Evolutionary conservation across 192 early-diverging fungal genomes (phyloP), one percentile per base, ranked within the genome.

Genomic region (Cetraspora pellucida): DNA sequence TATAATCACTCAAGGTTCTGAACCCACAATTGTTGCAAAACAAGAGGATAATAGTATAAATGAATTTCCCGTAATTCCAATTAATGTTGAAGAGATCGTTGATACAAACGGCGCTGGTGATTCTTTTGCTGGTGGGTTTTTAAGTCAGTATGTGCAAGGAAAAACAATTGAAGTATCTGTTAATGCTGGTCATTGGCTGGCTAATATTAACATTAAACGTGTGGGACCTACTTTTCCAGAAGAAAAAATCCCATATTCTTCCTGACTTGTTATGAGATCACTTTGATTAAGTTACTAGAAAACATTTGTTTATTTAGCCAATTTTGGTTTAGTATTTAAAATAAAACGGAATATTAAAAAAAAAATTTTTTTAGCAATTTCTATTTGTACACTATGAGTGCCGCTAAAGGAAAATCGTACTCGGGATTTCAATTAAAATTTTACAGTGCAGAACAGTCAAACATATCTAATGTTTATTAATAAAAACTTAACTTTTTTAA

Each of bases 71-170:
- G 87, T 92, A 23, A 86, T 84, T 61, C 85, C 86, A 30, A 87
- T 93, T 44, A 80, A 82, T 10, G 77, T 79, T 69, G 77, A 83
- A 44, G 88, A 96, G 77, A 95, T 99, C 79, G 92, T 94, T 64
- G 97, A 99, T 82, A 94, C 95, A 81, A 99, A 99, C 85, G 97
- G 95, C 77, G 96, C 96, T 77, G 97, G 97, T 80, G 97, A 99
- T 86, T 96, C 94, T 31, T 99, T 98, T 86, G 89, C 88, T 75
- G 97, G 95, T 63, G 97, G 95, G 31, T 99, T 97, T 89, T 77
- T 98, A 77, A 85, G 92, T 77, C 90, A 94, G 83, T 87, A 89
- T 69, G 91, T 94, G 69, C 90, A 90, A 83, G 94, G 93, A 65
- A 75, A 81, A 28, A 75, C 93, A 50, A 87, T 90, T 61, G 74